Evolutionary conservation across 1,139 yeast genomes (phyloP), one percentile per base, ranked within the genome.

Genomic region (Arxiozyma bovina): DNA sequence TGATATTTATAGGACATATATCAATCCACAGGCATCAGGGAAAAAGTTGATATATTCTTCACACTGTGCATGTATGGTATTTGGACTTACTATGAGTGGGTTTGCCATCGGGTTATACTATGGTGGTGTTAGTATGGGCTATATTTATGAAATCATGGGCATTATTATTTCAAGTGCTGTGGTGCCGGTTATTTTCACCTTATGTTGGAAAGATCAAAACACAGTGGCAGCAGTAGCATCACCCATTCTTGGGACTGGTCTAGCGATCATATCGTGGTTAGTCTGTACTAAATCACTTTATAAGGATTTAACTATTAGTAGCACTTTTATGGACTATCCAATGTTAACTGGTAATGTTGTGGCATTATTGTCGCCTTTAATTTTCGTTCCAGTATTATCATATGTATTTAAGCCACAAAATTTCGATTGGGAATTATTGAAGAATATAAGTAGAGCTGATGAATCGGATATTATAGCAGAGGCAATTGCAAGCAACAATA

Each of bases 301-400:
- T 59, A 83, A 84, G 22, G 57, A 73, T 0, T 73, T 84, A 48
- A 80, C 79, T 40, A 82, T 87, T 51, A 79, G 72, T 45, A 83
- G 83, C 50, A 80, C 95, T 23, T 88, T 89, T 58, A 78, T 78
- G 60, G 93, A 87, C 67, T 78, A 85, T 67, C 85, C 96, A 38
- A 87, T 87, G 95, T 76, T 88, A 59, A 83, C 87, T 23, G 96
- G 96, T 56, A 89, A 88, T 66, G 81, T 87, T 49, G 89, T 87
- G 53, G 93, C 96, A 0, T 73, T 90, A 58, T 75, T 83, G 54
- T 78, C 90, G 1, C 96, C 96, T n/a, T 64, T 79, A 41, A 69
- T 90, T 21, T 75, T 84, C 56, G 75, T 83, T 54, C 91, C 95
- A 17, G 63, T 85, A 6, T 73, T 90, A 53, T 86, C 94, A 0